A percentile compares a stretch with the other conserved stretches of the same genome.
Evolutionary conservation across 306 rosid genomes (phyloP).

Genomic region (Amphicarpaea edgeworthii): DNA sequence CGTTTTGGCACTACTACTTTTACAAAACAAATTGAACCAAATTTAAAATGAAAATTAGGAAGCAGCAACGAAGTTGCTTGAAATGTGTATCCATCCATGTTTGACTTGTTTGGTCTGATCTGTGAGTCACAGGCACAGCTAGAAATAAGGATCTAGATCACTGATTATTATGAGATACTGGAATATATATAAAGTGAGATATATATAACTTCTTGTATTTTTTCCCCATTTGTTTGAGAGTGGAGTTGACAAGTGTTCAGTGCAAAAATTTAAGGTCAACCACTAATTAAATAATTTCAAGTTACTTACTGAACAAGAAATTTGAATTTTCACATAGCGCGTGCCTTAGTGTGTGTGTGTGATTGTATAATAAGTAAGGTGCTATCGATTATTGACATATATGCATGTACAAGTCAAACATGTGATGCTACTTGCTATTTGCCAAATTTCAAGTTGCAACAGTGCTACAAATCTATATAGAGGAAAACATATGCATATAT

Average conservation of each 20-base stretch:
- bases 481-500: constrained; percentile 5
- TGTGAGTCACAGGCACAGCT: constrained; percentile 42
- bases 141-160: constrained; percentile 46
- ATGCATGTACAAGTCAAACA: constrained; percentile 39
- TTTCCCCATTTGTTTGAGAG: constrained; percentile 17
- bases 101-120: constrained; percentile 45
- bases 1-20: constrained; percentile 33
- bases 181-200: constrained; percentile 8
- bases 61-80: constrained; percentile 42
- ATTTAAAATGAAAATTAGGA: constrained; percentile 10
- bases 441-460: constrained; percentile 18
- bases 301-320: not conserved
- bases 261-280: constrained; percentile 40
- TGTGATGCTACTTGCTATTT: constrained; percentile 14
- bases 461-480: no score
- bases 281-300: not conserved
- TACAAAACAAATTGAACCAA: not conserved
- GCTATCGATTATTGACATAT: constrained; percentile 6
- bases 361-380: not conserved
- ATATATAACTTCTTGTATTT: constrained; percentile 21
- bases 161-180: not conserved
- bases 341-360: not conserved
- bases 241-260: constrained; percentile 42
- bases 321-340: constrained; percentile 16
- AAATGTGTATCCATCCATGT: not conserved